Evolutionary conservation across 2,329 filamentous ascomycete genomes (phyloP).

Genomic region (Ophiostoma ulmi): DNA sequence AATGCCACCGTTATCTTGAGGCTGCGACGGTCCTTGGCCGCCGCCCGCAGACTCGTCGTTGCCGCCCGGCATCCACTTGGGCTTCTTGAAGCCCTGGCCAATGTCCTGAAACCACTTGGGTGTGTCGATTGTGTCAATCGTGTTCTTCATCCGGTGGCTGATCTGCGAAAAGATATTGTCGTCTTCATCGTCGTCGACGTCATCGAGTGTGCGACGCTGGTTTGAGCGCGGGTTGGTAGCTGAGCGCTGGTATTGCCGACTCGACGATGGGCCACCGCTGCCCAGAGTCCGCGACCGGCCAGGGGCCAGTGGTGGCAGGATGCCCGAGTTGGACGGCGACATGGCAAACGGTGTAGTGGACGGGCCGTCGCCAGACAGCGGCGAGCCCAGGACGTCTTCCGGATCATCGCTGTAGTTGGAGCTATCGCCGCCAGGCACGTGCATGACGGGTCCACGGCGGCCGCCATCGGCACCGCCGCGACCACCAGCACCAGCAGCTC

Average conservation of each 20-base stretch:
- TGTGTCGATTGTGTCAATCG: slow-evolving; percentile 74
- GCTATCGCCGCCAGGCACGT: slow-evolving; percentile 41
- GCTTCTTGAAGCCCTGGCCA: slow-evolving; percentile 64
- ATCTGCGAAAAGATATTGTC: slow-evolving; percentile 81
- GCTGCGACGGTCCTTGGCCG: slow-evolving; percentile 16
- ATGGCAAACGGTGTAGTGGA: slow-evolving; percentile 43
- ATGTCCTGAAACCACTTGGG: slow-evolving; percentile 78
- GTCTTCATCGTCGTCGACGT: slow-evolving; percentile 56
- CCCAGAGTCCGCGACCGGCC: slow-evolving; percentile 29
- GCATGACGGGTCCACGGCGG: slow-evolving; percentile 30
- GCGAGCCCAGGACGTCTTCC: slow-evolving; percentile 12
- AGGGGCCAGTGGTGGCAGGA: slow-evolving; percentile 23
- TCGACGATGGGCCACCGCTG: slow-evolving; percentile 26
- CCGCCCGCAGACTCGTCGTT: slow-evolving; percentile 37
- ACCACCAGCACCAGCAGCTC: slow-evolving; percentile 29
- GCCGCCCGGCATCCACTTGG: slow-evolving; percentile 72
- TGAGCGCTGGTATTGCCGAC: slow-evolving; percentile 10
- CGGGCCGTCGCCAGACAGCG: slow-evolving; percentile 29
- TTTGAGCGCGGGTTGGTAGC: not conserved
- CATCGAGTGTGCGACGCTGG: slow-evolving; percentile 26
- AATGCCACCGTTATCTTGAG: slow-evolving; percentile 35
- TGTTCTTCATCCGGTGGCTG: slow-evolving; percentile 83
- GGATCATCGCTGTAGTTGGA: slow-evolving; percentile 19
- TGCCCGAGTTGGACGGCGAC: slow-evolving; percentile 33
- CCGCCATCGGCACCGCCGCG: slow-evolving; percentile 26